Base-by-base conservation (phyloP, 495 filamentous ascomycete species). In the Eremomyces bilateralis region DNA sequence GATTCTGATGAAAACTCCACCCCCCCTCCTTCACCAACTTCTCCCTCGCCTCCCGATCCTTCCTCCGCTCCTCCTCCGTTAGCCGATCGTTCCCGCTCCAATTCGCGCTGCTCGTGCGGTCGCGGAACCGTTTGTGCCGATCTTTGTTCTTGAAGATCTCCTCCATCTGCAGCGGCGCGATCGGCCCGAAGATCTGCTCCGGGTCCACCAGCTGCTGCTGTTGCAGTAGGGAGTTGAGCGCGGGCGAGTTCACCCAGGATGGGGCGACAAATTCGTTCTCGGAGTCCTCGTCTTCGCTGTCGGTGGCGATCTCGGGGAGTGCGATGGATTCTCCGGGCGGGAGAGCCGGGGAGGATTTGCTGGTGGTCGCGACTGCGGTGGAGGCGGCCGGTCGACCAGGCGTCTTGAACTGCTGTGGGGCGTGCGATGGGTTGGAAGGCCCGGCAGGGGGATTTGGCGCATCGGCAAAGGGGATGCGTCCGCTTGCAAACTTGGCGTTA, bases 111-210 rank as follows among this genome's bases (percentile, higher is more conserved):
- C 78, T 88, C 21, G 83, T 93, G 16, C 88, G 61, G 19, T 74
- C 71, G 17, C 90, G 65, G 60, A 91, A 95, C 51, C 76, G 74
- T 55, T 79, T 74, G 53, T 75, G 69, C 41, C 77, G 64, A 35
- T 79, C 77, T 49, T 79, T 79, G 50, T 73, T 78, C 39, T 67
- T 75, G 59, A 99, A 99, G 29, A 93, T 80, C 45, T 94, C 83
- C 48, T 99, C 88, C 66, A 99, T 79, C 40, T 78, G 73, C 47
- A 94, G 65, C 21, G 77, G 76, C 10, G 65, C 73, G 31, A 88
- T 77, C 1, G 80, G 76, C 1, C 88, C 88, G 48, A 99, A 99
- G 21, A 99, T 73, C 13, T 71, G 63, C 48, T 85, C 77, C 1
- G 80, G 79, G 49, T 95, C 80, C 37, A 79, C 62, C 13, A 68